phyloP scores from a whole-genome alignment of 129 eudicot genomes.

The Rutidosis leptorrhynchoides region DNA sequence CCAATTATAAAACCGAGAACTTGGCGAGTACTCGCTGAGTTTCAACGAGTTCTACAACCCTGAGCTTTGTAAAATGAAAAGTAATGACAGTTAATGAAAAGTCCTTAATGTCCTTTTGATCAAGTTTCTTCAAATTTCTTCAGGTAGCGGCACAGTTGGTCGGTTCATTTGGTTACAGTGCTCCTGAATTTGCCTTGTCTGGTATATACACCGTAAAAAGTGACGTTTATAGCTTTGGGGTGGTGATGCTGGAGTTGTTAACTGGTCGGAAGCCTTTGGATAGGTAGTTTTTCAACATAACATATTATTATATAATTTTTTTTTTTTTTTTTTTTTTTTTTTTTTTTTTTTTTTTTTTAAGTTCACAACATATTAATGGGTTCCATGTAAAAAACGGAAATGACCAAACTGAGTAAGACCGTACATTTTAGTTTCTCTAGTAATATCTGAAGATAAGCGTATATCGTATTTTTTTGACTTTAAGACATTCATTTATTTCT shows the following conservation, averaged over 20 bases:
- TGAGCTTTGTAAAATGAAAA: neutral
- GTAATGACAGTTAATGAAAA: neutral
- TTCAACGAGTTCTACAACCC: too few species aligned
- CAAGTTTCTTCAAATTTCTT: constrained; percentile 18
- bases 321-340: too few species aligned
- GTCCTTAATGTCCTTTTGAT: neutral
- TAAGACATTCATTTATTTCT: constrained; percentile 8
- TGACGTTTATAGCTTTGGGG: constrained; percentile 96
- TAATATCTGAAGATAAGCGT: neutral
- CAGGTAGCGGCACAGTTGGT: constrained; percentile 81
- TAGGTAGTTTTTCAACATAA: constrained; percentile 59
- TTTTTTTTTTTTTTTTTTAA: too few species aligned
- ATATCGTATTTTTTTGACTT: neutral
- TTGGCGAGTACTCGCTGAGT: too few species aligned
- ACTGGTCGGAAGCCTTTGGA: constrained; percentile 92
- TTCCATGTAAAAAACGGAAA: neutral
- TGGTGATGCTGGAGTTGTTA: constrained; percentile 93
- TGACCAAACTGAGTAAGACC: neutral
- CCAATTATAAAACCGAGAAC: too few species aligned
- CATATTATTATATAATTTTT: too few species aligned
- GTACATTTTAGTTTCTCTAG: neutral
- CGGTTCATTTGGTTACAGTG: constrained; percentile 96
- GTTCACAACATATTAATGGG: neutral
- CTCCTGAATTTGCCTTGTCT: constrained; percentile 92
- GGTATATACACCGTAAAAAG: constrained; percentile 90